Evolutionary conservation across 2,329 filamentous ascomycete genomes (phyloP).

Genomic region (Aaosphaeria arxii): DNA sequence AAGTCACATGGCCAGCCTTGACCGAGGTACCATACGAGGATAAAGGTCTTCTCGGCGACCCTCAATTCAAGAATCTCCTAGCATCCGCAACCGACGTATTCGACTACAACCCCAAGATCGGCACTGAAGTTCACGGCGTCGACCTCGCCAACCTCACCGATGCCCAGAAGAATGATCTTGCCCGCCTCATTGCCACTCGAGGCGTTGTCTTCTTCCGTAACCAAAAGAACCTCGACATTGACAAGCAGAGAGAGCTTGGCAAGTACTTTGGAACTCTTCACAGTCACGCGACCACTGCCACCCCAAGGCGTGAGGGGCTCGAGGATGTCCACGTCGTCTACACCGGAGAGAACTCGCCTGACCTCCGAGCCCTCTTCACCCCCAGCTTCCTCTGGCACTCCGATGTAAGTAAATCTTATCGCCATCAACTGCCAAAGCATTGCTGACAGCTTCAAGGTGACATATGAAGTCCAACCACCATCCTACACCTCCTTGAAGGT

Average conservation of each 20-base stretch:
- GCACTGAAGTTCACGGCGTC: slow-evolving; percentile 52
- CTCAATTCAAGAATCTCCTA: slow-evolving; percentile 53
- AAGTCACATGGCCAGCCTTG: slow-evolving; percentile 51
- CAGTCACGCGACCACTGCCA: slow-evolving; percentile 55
- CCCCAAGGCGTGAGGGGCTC: slow-evolving; percentile 48
- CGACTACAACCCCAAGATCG: slow-evolving; percentile 57
- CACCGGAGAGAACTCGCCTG: slow-evolving; percentile 51
- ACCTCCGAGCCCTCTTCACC: slow-evolving; percentile 54
- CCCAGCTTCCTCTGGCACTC: slow-evolving; percentile 57
- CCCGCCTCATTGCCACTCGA: slow-evolving; percentile 51
- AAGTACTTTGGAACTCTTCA: slow-evolving; percentile 53
- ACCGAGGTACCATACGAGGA: slow-evolving; percentile 51
- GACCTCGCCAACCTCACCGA: slow-evolving; percentile 51
- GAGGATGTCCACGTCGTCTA: slow-evolving; percentile 59
- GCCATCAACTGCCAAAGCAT: slow-evolving; percentile 7
- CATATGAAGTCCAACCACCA: slow-evolving; percentile 57
- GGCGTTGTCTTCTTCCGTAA: slow-evolving; percentile 59
- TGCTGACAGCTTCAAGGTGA: slow-evolving; percentile 40
- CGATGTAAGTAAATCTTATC: slow-evolving; percentile 40
- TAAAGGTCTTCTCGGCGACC: slow-evolving; percentile 54
- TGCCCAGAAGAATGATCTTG: slow-evolving; percentile 54
- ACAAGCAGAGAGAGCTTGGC: slow-evolving; percentile 53
- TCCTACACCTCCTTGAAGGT: slow-evolving; percentile 58
- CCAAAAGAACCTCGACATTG: slow-evolving; percentile 53
- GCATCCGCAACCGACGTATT: slow-evolving; percentile 53